These are phyloP conservation scores for Hyparrhenia diplandra DNA, from an alignment of 176 grass and related monocot genomes.

Conservation along the genomic window DNA sequence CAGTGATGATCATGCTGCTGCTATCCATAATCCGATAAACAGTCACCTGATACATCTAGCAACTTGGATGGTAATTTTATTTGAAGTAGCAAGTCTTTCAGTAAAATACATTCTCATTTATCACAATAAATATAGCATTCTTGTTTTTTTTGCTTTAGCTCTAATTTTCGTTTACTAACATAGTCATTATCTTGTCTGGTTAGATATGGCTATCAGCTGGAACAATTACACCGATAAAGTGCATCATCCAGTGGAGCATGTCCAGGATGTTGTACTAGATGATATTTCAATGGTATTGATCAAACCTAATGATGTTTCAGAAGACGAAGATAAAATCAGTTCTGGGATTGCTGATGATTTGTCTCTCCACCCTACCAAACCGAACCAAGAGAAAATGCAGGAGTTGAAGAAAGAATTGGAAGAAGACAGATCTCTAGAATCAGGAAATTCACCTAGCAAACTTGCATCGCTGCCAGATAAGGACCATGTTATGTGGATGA, in stretches of 20 bases:
- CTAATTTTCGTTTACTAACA: constrained; percentile 13
- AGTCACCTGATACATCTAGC: constrained; percentile 31
- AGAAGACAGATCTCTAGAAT: constrained; percentile 15
- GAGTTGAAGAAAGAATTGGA: constrained; percentile 17
- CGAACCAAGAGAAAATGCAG: constrained; percentile 20
- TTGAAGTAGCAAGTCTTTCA: constrained; percentile 11
- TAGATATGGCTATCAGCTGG: constrained; percentile 43
- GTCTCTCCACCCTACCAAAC: constrained; percentile 12
- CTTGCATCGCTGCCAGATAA: constrained; percentile 17
- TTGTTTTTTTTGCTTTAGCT: neutral
- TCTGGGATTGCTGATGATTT: constrained; percentile 35
- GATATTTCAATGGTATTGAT: constrained; percentile 28
- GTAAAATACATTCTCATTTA: constrained; percentile 12
- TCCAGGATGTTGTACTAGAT: constrained; percentile 26
- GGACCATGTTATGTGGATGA: constrained; percentile 24
- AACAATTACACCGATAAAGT: constrained; percentile 29
- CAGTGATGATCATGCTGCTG: neutral
- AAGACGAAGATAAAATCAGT: constrained; percentile 34
- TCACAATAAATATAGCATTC: neutral
- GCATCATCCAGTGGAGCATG: constrained; percentile 29
- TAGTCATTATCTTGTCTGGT: constrained; percentile 23
- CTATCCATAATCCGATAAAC: constrained; percentile 22
- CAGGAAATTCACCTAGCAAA: constrained; percentile 14
- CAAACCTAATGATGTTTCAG: constrained; percentile 37
- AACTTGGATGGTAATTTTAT: constrained; percentile 49